A percentile compares a stretch with the other conserved stretches of the same genome.
These are phyloP conservation scores for Astrephomene gubernaculifera DNA, from an alignment of 139 green algal species.

Conservation along the genomic window DNA sequence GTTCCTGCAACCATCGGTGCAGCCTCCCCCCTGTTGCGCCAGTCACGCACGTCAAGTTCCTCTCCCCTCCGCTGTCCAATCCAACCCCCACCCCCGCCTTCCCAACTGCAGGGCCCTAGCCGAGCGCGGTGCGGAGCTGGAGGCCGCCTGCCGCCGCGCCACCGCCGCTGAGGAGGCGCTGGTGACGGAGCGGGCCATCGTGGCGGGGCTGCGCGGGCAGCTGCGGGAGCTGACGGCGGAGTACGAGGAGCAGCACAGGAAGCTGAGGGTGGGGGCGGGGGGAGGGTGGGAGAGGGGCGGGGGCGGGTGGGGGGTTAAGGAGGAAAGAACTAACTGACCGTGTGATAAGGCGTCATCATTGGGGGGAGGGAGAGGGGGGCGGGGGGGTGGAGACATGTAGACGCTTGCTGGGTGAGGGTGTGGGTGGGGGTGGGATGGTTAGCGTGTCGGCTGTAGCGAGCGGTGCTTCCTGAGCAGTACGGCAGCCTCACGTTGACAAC, in stretches of 20 bases:
- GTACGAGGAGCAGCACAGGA: conserved; percentile 12
- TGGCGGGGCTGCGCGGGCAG: conserved; percentile 23
- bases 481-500: no score
- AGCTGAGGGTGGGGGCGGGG: background rate
- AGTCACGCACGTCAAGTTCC: background rate
- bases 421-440: no score
- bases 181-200: conserved; percentile 18
- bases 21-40: background rate
- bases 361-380: background rate
- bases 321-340: no score
- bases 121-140: conserved; percentile 16
- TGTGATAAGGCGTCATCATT: no score
- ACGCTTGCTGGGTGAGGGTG: background rate
- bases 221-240: conserved; percentile 13
- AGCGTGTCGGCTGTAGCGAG: no score
- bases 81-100: background rate
- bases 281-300: no score
- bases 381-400: background rate
- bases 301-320: no score
- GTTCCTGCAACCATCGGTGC: background rate
- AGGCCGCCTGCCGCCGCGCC: conserved; percentile 16
- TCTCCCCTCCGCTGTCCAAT: background rate
- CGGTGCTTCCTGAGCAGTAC: no score
- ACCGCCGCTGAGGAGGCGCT: conserved; percentile 10
- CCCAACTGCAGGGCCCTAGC: conserved; percentile 2